These are phyloP conservation scores for Elsinoe perseae DNA, from an alignment of 2,329 filamentous ascomycete genomes.

Conservation along the genomic window DNA sequence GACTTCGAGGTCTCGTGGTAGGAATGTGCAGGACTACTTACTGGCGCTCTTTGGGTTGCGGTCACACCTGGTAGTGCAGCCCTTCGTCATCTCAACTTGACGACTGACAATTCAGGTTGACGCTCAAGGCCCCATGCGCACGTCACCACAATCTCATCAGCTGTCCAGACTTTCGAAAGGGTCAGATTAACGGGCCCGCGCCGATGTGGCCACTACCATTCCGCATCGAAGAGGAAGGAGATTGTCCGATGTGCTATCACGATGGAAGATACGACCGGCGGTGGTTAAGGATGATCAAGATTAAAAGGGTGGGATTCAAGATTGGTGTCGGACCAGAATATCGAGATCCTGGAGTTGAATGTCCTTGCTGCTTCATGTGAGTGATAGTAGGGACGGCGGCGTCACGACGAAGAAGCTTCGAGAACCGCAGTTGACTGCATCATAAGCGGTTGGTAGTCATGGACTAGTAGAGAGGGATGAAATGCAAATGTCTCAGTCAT, in stretches of 20 bases:
- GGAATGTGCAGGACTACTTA: slow-evolving; percentile 9
- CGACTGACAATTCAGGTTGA: not conserved
- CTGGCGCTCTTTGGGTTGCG: not conserved
- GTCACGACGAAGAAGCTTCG: not conserved
- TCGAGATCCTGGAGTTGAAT: not conserved
- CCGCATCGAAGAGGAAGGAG: not conserved
- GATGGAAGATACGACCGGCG: slow-evolving; percentile 4
- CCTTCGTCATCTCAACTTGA: not conserved
- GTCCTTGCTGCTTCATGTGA: slow-evolving; percentile 9
- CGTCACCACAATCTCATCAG: not conserved
- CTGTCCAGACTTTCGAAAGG: slow-evolving; percentile 1
- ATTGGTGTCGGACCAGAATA: not conserved
- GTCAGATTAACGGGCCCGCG: slow-evolving; percentile 1
- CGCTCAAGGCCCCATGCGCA: not conserved
- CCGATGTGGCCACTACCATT: slow-evolving; percentile 9
- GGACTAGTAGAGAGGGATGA: not conserved
- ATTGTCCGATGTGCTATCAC: not conserved
- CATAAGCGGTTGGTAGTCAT: too few relatives aligned
- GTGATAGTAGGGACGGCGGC: not conserved
- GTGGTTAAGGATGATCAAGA: slow-evolving; percentile 3
- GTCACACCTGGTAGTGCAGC: slow-evolving; percentile 8
- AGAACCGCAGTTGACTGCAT: not conserved
- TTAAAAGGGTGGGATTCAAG: slow-evolving; percentile 9
- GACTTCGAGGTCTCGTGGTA: too few relatives aligned
- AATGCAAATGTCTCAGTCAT: not conserved